These are phyloP conservation scores for Lavandula angustifolia DNA, from an alignment of 257 asterid genomes.

Conservation along the genomic window DNA sequence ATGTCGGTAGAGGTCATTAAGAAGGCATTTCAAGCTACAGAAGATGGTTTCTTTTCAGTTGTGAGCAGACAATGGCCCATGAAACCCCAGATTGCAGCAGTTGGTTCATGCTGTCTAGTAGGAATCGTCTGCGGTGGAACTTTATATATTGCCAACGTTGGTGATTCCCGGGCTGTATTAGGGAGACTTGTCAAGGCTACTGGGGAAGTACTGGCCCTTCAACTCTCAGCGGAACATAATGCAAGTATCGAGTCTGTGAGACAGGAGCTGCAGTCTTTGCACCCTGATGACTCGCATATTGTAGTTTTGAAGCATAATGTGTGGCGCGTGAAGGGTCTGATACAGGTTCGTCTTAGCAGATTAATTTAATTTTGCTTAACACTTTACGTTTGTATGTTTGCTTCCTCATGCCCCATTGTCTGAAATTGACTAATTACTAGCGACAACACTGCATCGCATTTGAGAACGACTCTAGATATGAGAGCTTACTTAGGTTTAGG, in stretches of 20 bases:
- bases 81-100: constrained; percentile 77
- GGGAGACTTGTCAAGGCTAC: constrained; percentile 68
- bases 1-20: constrained; percentile 64
- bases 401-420: not conserved
- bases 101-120: constrained; percentile 89
- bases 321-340: constrained; percentile 90
- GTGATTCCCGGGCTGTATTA: constrained; percentile 86
- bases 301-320: constrained; percentile 81
- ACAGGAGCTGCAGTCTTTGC: constrained; percentile 66
- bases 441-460: constrained; percentile 2
- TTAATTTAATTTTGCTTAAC: constrained; percentile 6
- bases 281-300: constrained; percentile 81
- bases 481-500: constrained; percentile 8
- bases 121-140: constrained; percentile 70
- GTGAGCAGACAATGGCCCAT: constrained; percentile 61
- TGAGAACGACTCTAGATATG: constrained; percentile 5
- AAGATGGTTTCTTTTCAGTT: constrained; percentile 63
- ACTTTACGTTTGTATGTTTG: not conserved
- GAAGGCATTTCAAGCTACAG: constrained; percentile 71
- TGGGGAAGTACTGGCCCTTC: constrained; percentile 71
- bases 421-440: not conserved
- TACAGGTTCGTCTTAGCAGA: constrained; percentile 61
- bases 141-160: constrained; percentile 73
- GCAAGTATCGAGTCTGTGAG: constrained; percentile 73
- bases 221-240: constrained; percentile 78